Percentiles rank a stretch among this genome's conserved stretches.
These are phyloP conservation scores for Fusarium papillatum DNA, from an alignment of 2,329 filamentous ascomycete genomes.

Conservation along the genomic window DNA sequence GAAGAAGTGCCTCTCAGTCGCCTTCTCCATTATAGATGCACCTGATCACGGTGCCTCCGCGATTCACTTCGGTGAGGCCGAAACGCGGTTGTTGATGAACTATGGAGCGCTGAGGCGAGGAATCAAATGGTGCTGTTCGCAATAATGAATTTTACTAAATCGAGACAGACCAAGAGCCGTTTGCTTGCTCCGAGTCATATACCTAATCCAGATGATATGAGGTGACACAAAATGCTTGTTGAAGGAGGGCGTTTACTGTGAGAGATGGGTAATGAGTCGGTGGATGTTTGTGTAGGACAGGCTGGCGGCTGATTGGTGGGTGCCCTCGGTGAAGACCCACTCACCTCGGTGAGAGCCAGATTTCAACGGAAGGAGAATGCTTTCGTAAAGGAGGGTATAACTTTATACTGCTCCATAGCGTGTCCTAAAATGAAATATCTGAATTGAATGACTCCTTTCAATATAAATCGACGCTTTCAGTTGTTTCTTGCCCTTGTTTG, in stretches of 20 bases:
- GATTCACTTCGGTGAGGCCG: background rate
- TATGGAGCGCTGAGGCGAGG: background rate
- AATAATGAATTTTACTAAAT: no score
- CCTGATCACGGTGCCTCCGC: background rate
- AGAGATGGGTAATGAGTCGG: slow-evolving; percentile 11
- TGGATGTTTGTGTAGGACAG: slow-evolving; percentile 10
- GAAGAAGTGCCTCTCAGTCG: slow-evolving; percentile 64
- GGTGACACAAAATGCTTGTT: background rate
- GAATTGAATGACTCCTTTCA: background rate
- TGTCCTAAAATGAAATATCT: background rate
- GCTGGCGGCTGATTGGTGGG: slow-evolving; percentile 24
- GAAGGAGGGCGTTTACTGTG: background rate
- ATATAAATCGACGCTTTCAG: background rate
- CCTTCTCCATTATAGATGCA: slow-evolving; percentile 58
- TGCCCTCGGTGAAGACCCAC: background rate
- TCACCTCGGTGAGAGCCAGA: slow-evolving; percentile 3
- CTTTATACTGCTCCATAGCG: background rate
- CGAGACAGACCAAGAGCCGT: background rate
- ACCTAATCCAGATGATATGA: background rate
- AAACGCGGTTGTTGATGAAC: background rate
- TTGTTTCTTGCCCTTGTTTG: background rate
- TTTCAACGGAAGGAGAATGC: background rate
- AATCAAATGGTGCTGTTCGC: background rate
- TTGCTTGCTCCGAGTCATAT: background rate
- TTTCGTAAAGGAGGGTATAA: background rate